These are phyloP conservation scores for Ricinus communis DNA, from an alignment of 345 rosid species.

Conservation along the genomic window DNA sequence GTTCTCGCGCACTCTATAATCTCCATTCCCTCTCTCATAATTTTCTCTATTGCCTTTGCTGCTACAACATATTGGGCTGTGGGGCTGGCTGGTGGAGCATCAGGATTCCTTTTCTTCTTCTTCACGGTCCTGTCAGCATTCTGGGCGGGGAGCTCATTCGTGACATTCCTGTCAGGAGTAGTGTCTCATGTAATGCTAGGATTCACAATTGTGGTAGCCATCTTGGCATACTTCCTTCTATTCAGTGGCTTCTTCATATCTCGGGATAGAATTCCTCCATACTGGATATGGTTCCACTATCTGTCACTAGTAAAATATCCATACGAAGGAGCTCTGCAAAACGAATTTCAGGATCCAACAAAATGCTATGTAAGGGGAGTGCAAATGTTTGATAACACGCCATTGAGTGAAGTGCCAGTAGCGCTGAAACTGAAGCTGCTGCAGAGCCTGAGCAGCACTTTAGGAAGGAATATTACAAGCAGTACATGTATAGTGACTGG, in stretches of 20 bases:
- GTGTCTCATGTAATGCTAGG: constrained; percentile 88
- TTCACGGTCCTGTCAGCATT: constrained; percentile 63
- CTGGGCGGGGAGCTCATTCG: constrained; percentile 95
- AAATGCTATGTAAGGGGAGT: constrained; percentile 37
- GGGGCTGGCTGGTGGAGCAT: constrained; percentile 67
- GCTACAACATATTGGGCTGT: constrained; percentile 76
- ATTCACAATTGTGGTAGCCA: constrained; percentile 78
- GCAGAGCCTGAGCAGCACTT: constrained; percentile 25
- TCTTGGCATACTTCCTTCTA: constrained; percentile 79
- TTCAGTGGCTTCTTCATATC: constrained; percentile 96
- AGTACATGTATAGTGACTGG: constrained; percentile 31
- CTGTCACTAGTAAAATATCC: constrained; percentile 85
- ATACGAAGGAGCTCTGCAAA: constrained; percentile 46
- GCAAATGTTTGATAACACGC: constrained; percentile 35
- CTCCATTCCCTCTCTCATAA: constrained; percentile 61
- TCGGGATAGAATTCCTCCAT: constrained; percentile 62
- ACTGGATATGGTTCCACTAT: constrained; percentile 96
- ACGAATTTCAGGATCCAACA: constrained; percentile 22
- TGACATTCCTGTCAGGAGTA: constrained; percentile 80
- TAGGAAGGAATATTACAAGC: constrained; percentile 29
- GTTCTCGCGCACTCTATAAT: constrained; percentile 79
- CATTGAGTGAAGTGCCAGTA: constrained; percentile 17
- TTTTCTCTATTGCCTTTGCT: constrained; percentile 69
- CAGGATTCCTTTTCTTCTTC: constrained; percentile 79
- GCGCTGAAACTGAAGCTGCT: constrained; percentile 23